These are phyloP conservation scores for Syncephalastrum racemosum DNA, from an alignment of 371 early-diverging fungal species.

Conservation along the genomic window DNA sequence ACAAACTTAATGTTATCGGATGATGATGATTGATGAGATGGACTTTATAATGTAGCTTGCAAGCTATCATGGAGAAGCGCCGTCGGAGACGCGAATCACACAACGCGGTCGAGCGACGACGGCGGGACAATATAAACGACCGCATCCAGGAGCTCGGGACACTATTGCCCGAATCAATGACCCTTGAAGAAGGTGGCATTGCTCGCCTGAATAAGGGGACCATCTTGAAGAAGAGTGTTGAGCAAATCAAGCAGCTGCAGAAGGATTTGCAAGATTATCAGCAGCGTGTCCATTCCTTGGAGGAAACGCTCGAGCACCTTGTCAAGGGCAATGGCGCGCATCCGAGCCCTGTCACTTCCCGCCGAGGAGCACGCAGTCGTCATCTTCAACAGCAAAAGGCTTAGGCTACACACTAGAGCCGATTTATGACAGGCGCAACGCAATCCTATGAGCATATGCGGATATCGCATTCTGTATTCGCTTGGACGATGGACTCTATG, in stretches of 20 bases:
- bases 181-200: constrained; percentile 45
- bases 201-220: constrained; percentile 78
- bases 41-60: constrained; percentile 15
- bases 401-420: too few relatives aligned
- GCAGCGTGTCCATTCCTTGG: constrained; percentile 68
- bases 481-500: too few relatives aligned
- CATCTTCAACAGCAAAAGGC: too few relatives aligned
- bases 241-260: constrained; percentile 78
- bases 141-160: constrained; percentile 88
- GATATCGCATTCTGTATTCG: too few relatives aligned
- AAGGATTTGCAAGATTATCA: constrained; percentile 51
- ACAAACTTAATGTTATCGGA: constrained; percentile 2
- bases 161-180: constrained; percentile 64
- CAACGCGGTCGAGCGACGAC: constrained; percentile 79
- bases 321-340: too few relatives aligned
- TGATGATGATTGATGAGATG: too few relatives aligned
- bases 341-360: too few relatives aligned
- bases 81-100: constrained; percentile 26
- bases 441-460: too few relatives aligned
- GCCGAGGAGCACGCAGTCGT: too few relatives aligned
- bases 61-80: constrained; percentile 29
- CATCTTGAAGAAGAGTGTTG: constrained; percentile 85
- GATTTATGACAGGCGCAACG: too few relatives aligned
- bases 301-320: constrained; percentile 36
- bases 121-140: constrained; percentile 95